Base-by-base conservation (phyloP, 1,139 yeast species). In the Debaryomyces subglobosus region DNA sequence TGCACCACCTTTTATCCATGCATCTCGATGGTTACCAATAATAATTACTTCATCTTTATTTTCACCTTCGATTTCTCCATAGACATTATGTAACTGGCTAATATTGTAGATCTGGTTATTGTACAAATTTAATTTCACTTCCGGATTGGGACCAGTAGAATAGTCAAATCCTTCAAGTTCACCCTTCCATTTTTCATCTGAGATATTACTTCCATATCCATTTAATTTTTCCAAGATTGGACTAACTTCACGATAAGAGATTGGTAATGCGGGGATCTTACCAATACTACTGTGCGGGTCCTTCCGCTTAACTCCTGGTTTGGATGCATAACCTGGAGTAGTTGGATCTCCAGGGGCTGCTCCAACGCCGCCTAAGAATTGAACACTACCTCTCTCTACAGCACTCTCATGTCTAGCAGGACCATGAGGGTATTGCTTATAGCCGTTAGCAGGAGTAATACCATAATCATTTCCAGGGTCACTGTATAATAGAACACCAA, bases 271-370 rank as follows among this genome's bases (percentile, higher is more conserved):
- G 3, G 81, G 81, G 39, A 76, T 86, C 49, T 58, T 65, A 1
- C 78, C 78, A 49, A 72, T 76, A 38, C 74, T 68, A 18, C 51
- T 52, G 52, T 72, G 67, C 1, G 81, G 81, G 45, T 74, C 79
- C 48, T 66, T 52, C 48, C 80, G 69, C 36, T 66, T 71, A n/a
- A 61, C 76, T 20, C 75, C 84, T 2, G 81, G 77, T 52, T 81
- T 84, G 38, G 90, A 84, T 4, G 95, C 84, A 58, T 82, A 84
- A 0, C 94, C 94, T 18, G 96, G 96, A 3, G 96, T 86, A 2
- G 96, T 84, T 37, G 97, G 97, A 62, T 91, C 97, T 44, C 97
- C 97, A 1, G 96, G 96, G 39, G 77, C 65, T 13, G 74, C 62
- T 9, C 75, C 77, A 4, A 76, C 71, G 42, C 79, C 79, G 2